These are phyloP conservation scores for Tagetes erecta DNA, from an alignment of 129 eudicot genomes.

Conservation along the genomic window DNA sequence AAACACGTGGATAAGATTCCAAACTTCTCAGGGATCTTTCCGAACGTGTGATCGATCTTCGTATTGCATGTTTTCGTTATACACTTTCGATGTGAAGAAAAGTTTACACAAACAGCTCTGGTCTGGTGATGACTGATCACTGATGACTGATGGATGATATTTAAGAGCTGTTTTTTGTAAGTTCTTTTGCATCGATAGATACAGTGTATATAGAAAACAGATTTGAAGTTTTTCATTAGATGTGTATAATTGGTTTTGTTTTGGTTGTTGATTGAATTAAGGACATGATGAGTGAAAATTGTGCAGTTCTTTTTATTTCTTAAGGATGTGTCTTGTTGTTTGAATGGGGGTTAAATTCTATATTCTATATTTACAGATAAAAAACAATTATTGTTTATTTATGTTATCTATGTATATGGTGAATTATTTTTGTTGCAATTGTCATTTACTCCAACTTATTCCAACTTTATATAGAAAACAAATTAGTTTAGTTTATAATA, in stretches of 20 bases:
- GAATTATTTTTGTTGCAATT: background rate
- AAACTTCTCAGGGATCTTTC: conserved; percentile 79
- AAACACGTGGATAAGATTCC: conserved; percentile 88
- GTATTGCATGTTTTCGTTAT: conserved; percentile 39
- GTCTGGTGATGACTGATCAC: background rate
- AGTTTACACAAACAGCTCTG: background rate
- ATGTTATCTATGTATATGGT: background rate
- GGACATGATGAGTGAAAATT: conserved; percentile 34
- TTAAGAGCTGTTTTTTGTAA: conserved; percentile 19
- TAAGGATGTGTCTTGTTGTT: background rate
- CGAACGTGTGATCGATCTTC: conserved; percentile 36
- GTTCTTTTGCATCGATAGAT: conserved; percentile 9
- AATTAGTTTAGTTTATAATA: too few relatives aligned
- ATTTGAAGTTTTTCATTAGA: conserved; percentile 23
- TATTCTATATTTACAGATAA: background rate
- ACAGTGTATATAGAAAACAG: conserved; percentile 33
- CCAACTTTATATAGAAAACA: too few relatives aligned
- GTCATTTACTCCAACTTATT: background rate
- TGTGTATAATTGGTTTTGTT: conserved; percentile 38
- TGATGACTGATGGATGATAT: background rate
- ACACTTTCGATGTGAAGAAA: conserved; percentile 24
- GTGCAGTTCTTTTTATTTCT: conserved; percentile 23
- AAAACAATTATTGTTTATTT: background rate
- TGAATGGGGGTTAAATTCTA: background rate
- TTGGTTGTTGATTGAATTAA: conserved; percentile 30